These are phyloP conservation scores for Phytopythium vexans DNA, from an alignment of 352 stramenopile species.

Conservation along the genomic window DNA sequence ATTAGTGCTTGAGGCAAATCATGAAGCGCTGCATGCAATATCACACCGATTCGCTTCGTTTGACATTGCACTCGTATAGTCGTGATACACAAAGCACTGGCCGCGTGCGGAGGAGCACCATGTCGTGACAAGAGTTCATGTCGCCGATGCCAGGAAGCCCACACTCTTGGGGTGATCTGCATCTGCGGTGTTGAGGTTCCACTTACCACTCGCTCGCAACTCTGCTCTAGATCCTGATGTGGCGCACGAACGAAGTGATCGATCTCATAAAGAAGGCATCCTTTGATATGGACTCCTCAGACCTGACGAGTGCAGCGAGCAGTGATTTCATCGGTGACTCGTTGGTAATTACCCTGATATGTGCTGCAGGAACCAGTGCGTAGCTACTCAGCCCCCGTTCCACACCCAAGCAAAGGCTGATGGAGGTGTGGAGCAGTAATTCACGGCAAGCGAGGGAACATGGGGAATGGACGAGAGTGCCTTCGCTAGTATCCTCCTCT, in stretches of 20 bases:
- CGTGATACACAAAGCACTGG: too few relatives aligned
- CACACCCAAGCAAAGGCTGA: constrained; percentile 69
- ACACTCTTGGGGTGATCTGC: too few relatives aligned
- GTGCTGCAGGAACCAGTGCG: constrained; percentile 35
- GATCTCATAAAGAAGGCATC: constrained; percentile 46
- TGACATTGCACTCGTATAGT: too few relatives aligned
- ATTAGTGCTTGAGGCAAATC: too few relatives aligned
- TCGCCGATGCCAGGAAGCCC: too few relatives aligned
- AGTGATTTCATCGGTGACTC: constrained; percentile 46
- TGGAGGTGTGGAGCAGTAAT: constrained; percentile 55
- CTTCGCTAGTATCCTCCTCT: constrained; percentile 61
- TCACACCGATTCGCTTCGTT: too few relatives aligned
- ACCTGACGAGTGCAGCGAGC: constrained; percentile 40
- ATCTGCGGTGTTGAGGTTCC: not conserved
- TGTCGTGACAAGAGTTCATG: too few relatives aligned
- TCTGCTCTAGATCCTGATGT: constrained; percentile 26
- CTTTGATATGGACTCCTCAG: constrained; percentile 49
- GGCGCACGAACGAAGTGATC: constrained; percentile 50
- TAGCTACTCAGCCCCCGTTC: constrained; percentile 40
- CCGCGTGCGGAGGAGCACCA: too few relatives aligned
- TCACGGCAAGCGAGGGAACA: constrained; percentile 75
- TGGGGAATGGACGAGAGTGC: constrained; percentile 68
- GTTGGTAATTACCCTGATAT: constrained; percentile 43
- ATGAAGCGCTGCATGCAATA: too few relatives aligned
- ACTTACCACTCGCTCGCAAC: not conserved